Evolutionary conservation across 164 flowering plant species (phyloP).

Genomic region (Saururus chinensis): DNA sequence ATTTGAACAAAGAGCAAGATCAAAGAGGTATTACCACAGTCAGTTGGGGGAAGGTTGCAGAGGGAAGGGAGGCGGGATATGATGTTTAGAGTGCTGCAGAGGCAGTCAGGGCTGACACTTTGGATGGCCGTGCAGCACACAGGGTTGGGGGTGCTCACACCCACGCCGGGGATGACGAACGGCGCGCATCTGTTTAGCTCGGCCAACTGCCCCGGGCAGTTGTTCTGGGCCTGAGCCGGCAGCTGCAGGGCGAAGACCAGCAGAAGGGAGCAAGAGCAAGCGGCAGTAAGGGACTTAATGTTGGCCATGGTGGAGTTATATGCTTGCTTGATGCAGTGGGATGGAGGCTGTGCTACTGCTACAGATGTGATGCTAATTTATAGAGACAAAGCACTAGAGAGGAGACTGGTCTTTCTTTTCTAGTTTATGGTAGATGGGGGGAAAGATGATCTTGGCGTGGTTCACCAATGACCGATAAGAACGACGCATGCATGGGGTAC

Average conservation of each 20-base stretch:
- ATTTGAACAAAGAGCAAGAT: not conserved
- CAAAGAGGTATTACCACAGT: not conserved
- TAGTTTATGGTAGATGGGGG: no score
- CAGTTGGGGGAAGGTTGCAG: conserved; percentile 1
- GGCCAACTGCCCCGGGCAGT: conserved; percentile 3
- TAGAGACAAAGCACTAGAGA: no score
- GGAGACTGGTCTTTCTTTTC: no score
- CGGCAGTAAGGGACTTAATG: not conserved
- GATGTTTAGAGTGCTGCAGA: conserved; percentile 7
- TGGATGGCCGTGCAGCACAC: conserved; percentile 6
- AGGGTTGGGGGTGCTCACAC: not conserved
- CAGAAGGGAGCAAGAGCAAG: not conserved
- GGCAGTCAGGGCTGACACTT: conserved; percentile 1
- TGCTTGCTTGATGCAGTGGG: no score
- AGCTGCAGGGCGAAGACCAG: not conserved
- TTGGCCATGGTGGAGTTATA: not conserved
- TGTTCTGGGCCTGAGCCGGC: conserved; percentile 1
- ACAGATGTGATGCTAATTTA: no score
- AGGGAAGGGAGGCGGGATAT: conserved; percentile 1
- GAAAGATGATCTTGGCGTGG: no score
- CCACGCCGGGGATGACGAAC: conserved; percentile 5
- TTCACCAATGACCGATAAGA: no score
- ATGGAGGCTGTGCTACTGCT: no score
- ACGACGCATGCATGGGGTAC: no score
- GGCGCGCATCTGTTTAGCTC: conserved; percentile 5